Base-by-base conservation (phyloP, 2,329 filamentous ascomycete species). In the Aspergillus fumigatus region DNA sequence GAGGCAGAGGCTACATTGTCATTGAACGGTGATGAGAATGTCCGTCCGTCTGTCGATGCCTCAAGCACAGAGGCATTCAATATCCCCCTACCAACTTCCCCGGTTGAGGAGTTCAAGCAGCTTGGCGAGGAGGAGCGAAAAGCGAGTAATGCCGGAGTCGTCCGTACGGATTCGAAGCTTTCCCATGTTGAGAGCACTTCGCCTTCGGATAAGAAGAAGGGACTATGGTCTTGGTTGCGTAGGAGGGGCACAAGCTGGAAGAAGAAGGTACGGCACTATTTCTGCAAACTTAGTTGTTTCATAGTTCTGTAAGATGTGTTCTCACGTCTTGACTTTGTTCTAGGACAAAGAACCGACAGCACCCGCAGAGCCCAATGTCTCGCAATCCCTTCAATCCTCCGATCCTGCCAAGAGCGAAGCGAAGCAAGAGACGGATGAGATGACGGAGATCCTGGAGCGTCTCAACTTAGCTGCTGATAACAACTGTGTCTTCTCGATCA, bases 401-500 rank as follows among this genome's bases (percentile, higher is more conserved):
- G 38, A 54, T 50, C 29, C 47, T 48, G 41, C 55, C 63, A 59
- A 75, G 60, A 55, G 79, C 73, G 70, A 82, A 51, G 66, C 72
- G n/a, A 73, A 81, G 57, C 79, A 82, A 64, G 86, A 91, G 67
- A 79, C 87, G 59, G 79, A 84, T 54, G 94, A 97, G 65, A 84
- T 97, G 58, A 84, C 84, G 41, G 82, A 84, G 29, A 85, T 96
- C 23, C 87, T 99, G 27, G 89, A 96, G 68, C 84, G 89, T 48
- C 82, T 99, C 59, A 92, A 95, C 69, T 84, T 96, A 32, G 84
- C 88, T 4, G 89, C 90, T 5, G 84, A 88, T 62, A 92, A 96
- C 78, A 94, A 95, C 77, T 88, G 87, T 56, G 90, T 90, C 58
- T 90, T 97, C 73, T 88, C 87, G 11, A 83, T 96, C 56, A 90